Evolutionary conservation across 352 stramenopile species (phyloP).

Genomic region (Pythium vanterpoolii): DNA sequence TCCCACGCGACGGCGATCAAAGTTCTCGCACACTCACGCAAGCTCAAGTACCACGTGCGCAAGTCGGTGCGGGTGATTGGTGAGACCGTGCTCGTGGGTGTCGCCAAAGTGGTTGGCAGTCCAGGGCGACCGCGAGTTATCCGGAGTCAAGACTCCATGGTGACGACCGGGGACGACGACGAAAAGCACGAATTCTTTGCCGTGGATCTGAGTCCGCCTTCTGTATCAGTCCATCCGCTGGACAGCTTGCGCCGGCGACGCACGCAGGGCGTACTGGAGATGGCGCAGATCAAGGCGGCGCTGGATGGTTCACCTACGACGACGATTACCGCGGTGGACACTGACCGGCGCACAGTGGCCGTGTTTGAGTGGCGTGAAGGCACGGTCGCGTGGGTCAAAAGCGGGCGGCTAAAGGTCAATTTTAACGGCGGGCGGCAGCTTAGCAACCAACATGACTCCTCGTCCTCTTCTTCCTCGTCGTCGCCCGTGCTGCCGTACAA

Average conservation of each 20-base stretch:
- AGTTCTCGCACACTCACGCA: slow-evolving; percentile 49
- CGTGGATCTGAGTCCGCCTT: slow-evolving; percentile 24
- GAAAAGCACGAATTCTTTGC: no score
- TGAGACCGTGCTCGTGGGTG: slow-evolving; percentile 42
- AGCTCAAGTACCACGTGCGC: slow-evolving; percentile 47
- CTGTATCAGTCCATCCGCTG: slow-evolving; percentile 2
- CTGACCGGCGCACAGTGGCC: background rate
- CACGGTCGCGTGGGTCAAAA: slow-evolving; percentile 55
- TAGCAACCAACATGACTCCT: slow-evolving; percentile 5
- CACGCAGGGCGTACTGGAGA: slow-evolving; percentile 14
- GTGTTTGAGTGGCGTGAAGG: slow-evolving; percentile 52
- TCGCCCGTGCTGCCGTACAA: background rate
- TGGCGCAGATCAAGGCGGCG: slow-evolving; percentile 1
- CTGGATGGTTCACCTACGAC: no score
- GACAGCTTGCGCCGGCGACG: slow-evolving; percentile 17
- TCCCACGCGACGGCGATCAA: slow-evolving; percentile 51
- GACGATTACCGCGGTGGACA: no score
- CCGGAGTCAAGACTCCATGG: no score
- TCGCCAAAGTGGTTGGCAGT: background rate
- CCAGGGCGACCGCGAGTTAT: no score
- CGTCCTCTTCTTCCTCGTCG: background rate
- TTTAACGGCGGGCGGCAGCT: slow-evolving; percentile 44
- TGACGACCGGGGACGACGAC: no score
- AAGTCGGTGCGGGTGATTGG: slow-evolving; percentile 60
- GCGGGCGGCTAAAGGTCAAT: slow-evolving; percentile 55